Conservation (phyloP, 2,329 filamentous ascomycete species). For the Fusarium devonianum region DNA sequence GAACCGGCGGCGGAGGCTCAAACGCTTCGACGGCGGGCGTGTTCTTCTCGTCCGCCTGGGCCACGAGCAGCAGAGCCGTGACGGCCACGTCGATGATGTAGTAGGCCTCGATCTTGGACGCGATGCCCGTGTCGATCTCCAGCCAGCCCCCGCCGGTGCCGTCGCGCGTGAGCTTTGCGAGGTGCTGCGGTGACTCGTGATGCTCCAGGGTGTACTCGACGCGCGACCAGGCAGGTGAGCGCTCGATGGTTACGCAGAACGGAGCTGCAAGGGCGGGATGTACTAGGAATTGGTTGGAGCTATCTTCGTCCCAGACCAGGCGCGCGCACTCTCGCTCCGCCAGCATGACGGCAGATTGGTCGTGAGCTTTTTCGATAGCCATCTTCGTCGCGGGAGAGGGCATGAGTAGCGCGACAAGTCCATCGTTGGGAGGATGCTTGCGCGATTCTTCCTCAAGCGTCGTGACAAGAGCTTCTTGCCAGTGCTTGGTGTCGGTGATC, state of each 20-base stretch:
- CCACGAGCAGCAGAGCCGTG: slow-evolving; percentile 66
- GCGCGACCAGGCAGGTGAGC: slow-evolving; percentile 65
- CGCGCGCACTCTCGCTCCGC: slow-evolving; percentile 74
- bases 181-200: slow-evolving; percentile 65
- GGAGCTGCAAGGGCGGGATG: slow-evolving; percentile 69
- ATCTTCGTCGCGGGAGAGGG: slow-evolving; percentile 69
- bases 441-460: slow-evolving; percentile 64
- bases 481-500: slow-evolving; percentile 54
- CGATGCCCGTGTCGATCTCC: slow-evolving; percentile 68
- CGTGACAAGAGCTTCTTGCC: slow-evolving; percentile 65
- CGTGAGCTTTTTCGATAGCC: slow-evolving; percentile 66
- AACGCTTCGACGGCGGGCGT: slow-evolving; percentile 57
- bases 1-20: slow-evolving; percentile 61
- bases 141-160: slow-evolving; percentile 66
- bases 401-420: slow-evolving; percentile 72
- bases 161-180: slow-evolving; percentile 67
- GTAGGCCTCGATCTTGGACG: slow-evolving; percentile 65
- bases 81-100: slow-evolving; percentile 70
- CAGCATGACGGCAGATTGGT: slow-evolving; percentile 65
- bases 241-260: slow-evolving; percentile 66
- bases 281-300: slow-evolving; percentile 65
- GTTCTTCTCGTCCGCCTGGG: slow-evolving; percentile 63
- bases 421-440: slow-evolving; percentile 63
- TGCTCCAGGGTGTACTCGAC: slow-evolving; percentile 72
- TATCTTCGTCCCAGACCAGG: slow-evolving; percentile 75